Base-by-base conservation (phyloP, 2,329 filamentous ascomycete genomes). In the Penicillium frequentans region DNA sequence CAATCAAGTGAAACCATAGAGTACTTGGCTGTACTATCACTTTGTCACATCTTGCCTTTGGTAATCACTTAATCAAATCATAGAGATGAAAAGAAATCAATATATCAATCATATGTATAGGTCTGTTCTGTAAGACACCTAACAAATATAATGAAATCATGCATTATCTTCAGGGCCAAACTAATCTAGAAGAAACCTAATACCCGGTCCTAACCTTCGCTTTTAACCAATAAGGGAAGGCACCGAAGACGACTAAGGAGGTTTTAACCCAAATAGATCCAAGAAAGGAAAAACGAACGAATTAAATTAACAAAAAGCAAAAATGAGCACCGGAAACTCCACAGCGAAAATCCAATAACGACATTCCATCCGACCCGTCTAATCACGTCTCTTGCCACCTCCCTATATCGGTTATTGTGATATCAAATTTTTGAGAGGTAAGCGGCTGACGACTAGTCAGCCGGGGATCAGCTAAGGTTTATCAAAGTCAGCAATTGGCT, bases 361-460 rank as follows among this genome's bases (percentile, higher is more conserved):
- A 6, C 49, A 27, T 11, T 9, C 9, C 29, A 26, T 43, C 24
- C 31, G n/a, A 14, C 8, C 23, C 29, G 14, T 10, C 39, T 23
- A 3, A 45, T 66, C 56, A 67, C 23, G 54, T 58, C 26, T 48
- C 23, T 52, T 73, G 68, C 70, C 70, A 72, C n/a, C 61, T 61
- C 9, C 64, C 64, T 51, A 73, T 73, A 24, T 73, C 70, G 4
- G 63, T 63, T 6, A 61, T 49, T 6, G 70, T 66, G 29, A 73
- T 71, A 51, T 68, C 71, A 23, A 73, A 56, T 29, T 71, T 72
- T 47, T 73, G 69, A 16, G 59, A 54, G 13, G 67, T 64, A 26
- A 73, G 60, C 39, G 51, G 59, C 39, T 68, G 67, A 7, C 71
- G 61, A 31, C 57, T 66, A 5, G 59, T 58, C 29, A 70, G 37